Base-by-base conservation (phyloP, 2,329 filamentous ascomycete genomes). In the Claviceps sp. region DNA sequence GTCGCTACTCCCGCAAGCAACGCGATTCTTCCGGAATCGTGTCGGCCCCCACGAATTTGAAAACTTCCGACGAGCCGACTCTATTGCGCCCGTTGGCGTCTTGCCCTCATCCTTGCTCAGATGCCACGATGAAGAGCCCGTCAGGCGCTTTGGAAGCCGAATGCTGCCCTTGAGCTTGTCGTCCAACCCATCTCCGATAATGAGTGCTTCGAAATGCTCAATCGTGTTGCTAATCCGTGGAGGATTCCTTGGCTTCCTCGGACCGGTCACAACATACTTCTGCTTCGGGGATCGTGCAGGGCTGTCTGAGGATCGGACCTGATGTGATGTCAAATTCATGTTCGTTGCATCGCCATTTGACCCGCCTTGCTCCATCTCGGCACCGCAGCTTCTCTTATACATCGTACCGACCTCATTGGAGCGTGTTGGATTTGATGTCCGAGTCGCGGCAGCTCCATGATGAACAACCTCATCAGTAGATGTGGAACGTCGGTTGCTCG, bases 121-220 rank as follows among this genome's bases (percentile, higher is more conserved):
- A 22, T 48, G 48, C 9, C 45, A 51, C n/a, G 52, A 51, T 16
- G 48, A 41, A 18, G 52, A 48, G 18, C 36, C 30, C 7, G 52
- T 48, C 3, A 47, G 45, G 34, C 18, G 18, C 30, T 53, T 53
- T n/a, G 26, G 16, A 16, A 30, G 26, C 18, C 22, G 16, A 50
- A 51, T 37, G 41, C 45, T 51, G 22, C 22, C 16, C 36, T 47
- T 53, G 43, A 20, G 20, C 20, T 45, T 48, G n/a, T 5, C 13
- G 24, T 22, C 40, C n/a, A 34, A 24, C 22, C 36, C 20, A 30
- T 51, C 52, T 36, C 43, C 43, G 26, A 49, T 41, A 14, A 48
- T 51, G 40, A 54, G 47, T 18, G 52, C 47, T 49, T 54, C 52
- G 22, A 54, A 54, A 43, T 46, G 52, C n/a, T 48, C 52, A 30